Percentiles rank a stretch among this genome's conserved stretches.
phyloP scores from a whole-genome alignment of 176 grass and related monocot species.

The Hordeum vulgare region DNA sequence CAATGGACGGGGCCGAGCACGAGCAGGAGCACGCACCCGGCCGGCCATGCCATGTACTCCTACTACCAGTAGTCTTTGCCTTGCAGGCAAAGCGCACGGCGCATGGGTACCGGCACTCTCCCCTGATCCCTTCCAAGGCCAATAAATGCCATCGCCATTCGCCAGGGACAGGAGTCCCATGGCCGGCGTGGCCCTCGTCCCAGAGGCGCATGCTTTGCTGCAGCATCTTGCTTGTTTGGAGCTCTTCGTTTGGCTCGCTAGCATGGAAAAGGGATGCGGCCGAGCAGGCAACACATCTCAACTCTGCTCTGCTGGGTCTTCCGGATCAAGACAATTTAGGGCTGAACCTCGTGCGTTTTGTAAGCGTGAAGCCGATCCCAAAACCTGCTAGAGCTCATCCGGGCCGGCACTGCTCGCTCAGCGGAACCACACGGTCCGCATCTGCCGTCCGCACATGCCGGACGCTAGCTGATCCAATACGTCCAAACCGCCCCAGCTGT shows the following conservation, averaged over 20 bases:
- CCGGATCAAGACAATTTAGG: neutral
- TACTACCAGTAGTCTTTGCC: neutral
- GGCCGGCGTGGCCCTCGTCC: conserved; percentile 4
- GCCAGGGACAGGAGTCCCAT: neutral
- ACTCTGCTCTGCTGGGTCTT: neutral
- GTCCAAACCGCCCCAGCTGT: conserved; percentile 42
- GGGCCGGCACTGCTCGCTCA: neutral
- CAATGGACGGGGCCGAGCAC: neutral
- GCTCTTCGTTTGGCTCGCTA: neutral
- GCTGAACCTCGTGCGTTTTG: no score
- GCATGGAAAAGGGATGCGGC: conserved; percentile 2
- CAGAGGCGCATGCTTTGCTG: neutral
- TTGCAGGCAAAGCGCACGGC: conserved; percentile 10
- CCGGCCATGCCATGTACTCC: neutral
- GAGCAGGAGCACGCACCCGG: neutral
- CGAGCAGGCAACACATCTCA: neutral
- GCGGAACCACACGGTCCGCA: conserved; percentile 24
- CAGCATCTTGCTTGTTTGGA: neutral
- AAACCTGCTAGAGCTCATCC: neutral
- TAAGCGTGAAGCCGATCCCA: neutral
- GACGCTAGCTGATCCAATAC: conserved; percentile 11
- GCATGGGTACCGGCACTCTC: conserved; percentile 21
- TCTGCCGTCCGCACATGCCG: neutral
- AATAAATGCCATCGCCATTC: conserved; percentile 19
- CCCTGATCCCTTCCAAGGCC: conserved; percentile 2